Conservation (phyloP, 805 yeast species). For the Zygoascus biomembranicola region DNA sequence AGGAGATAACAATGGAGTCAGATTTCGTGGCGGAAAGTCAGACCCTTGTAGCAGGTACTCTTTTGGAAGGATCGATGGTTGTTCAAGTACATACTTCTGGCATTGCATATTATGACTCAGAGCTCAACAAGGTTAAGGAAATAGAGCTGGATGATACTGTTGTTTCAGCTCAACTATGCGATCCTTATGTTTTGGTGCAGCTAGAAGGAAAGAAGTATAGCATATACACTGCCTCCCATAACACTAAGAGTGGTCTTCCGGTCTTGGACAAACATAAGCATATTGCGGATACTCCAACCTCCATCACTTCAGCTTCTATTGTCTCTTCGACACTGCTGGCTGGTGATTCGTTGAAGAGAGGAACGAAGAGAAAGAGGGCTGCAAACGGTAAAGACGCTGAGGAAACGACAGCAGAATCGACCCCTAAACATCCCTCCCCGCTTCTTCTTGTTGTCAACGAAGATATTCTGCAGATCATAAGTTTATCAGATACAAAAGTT, state of each 20-base stretch:
- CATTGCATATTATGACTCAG: slow-evolving; percentile 42
- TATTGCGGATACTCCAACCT: neutral
- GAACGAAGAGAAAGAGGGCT: slow-evolving; percentile 1
- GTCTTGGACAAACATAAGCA: slow-evolving; percentile 3
- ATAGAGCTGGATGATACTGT: slow-evolving; percentile 8
- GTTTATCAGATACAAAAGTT: neutral
- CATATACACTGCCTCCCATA: slow-evolving; percentile 1
- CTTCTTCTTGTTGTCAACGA: neutral
- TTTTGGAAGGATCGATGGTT: slow-evolving; percentile 47
- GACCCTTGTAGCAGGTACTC: slow-evolving; percentile 60
- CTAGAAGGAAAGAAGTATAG: slow-evolving; percentile 19
- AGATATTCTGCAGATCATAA: neutral
- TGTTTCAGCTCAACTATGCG: slow-evolving; percentile 20
- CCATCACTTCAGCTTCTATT: neutral
- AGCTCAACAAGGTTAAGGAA: slow-evolving; percentile 4
- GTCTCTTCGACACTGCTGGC: neutral
- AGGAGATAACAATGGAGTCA: slow-evolving; percentile 43
- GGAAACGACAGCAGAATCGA: neutral
- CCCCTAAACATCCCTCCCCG: neutral
- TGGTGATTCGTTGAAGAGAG: neutral
- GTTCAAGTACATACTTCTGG: slow-evolving; percentile 68
- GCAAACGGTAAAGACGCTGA: neutral
- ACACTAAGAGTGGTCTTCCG: slow-evolving; percentile 1
- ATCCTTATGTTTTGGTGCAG: slow-evolving; percentile 17
- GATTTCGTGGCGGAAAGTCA: slow-evolving; percentile 55